Conservation (phyloP, 148 eudicot species). For the Spergularia bocconei region DNA sequence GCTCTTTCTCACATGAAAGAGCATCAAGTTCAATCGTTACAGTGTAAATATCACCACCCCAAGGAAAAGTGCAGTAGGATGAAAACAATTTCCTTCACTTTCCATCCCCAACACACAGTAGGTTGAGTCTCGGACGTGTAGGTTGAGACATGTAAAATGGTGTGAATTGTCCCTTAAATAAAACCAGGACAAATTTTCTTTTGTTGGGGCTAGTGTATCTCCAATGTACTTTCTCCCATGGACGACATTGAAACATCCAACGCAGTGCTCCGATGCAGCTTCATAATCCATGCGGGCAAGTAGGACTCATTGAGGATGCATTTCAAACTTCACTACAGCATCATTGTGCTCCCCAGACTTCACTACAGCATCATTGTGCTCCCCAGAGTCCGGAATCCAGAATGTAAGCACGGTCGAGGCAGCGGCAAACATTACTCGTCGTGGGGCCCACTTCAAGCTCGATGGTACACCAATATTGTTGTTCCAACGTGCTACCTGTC, state of each 20-base stretch:
- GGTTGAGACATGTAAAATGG: no score
- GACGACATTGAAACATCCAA: neutral
- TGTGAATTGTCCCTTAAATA: no score
- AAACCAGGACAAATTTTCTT: no score
- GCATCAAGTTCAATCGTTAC: no score
- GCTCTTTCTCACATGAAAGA: no score
- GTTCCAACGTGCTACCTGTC: constrained; percentile 72
- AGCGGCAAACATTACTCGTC: constrained; percentile 90
- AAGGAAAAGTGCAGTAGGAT: no score
- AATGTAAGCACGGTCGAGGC: constrained; percentile 87
- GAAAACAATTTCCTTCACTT: neutral
- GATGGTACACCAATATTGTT: constrained; percentile 80
- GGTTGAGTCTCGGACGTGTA: no score
- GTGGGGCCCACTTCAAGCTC: constrained; percentile 96
- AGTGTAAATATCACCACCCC: no score
- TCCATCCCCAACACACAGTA: no score
- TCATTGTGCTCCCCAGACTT: constrained; percentile 18
- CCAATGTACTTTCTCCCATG: no score
- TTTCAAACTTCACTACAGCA: constrained; percentile 11
- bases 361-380: constrained; percentile 16
- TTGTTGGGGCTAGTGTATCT: no score
- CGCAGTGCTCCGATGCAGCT: neutral
- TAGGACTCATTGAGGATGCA: constrained; percentile 16
- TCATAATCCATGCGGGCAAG: neutral
- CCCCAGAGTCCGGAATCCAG: constrained; percentile 65